These are phyloP conservation scores for Vicia sativa DNA, from an alignment of 306 rosid species.

Conservation along the genomic window DNA sequence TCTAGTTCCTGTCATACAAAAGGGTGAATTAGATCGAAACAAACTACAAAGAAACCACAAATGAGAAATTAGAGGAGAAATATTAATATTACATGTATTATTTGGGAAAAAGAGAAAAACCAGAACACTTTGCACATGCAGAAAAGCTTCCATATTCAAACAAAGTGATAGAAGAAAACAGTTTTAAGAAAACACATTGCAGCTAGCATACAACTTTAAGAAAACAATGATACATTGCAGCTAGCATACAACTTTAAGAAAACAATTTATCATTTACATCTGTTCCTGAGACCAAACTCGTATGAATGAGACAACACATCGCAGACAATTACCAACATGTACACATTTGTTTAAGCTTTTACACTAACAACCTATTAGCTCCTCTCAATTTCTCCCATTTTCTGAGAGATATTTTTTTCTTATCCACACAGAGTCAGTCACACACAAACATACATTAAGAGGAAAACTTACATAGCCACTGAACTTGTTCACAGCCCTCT, in stretches of 20 bases:
- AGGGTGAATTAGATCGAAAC: constrained; percentile 5
- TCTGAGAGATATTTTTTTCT: neutral
- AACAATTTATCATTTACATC: too few species aligned
- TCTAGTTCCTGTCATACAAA: constrained; percentile 58
- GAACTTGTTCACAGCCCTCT: constrained; percentile 71
- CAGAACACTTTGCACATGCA: too few species aligned
- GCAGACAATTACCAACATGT: neutral
- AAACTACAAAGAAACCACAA: constrained; percentile 6
- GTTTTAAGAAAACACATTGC: too few species aligned
- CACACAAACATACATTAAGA: neutral
- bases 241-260: too few species aligned
- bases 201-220: too few species aligned
- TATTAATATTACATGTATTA: neutral
- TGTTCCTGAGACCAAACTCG: neutral
- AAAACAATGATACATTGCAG: too few species aligned
- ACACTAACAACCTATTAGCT: neutral
- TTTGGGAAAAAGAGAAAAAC: neutral
- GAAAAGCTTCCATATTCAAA: neutral
- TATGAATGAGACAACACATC: neutral
- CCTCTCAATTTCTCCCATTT: neutral
- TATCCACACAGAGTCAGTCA: neutral
- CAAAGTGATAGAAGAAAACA: neutral
- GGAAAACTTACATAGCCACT: constrained; percentile 69
- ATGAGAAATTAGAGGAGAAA: constrained; percentile 3
- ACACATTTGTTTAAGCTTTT: too few species aligned